phyloP scores from a whole-genome alignment of 257 asterid species.

The Euphrasia confusa region DNA sequence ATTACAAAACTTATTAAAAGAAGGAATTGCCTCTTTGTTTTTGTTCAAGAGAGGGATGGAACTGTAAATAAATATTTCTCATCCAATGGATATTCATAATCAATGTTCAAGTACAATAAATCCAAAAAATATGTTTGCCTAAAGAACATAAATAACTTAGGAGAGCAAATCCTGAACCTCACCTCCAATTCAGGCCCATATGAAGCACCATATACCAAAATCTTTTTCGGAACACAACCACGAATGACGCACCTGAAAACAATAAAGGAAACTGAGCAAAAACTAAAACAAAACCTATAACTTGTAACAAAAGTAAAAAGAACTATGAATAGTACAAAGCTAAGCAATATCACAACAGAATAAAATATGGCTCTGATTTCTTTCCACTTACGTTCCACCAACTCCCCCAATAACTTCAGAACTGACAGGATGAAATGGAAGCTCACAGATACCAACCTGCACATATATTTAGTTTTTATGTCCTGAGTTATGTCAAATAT shows the following conservation, averaged over 20 bases:
- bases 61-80: slow-evolving; percentile 3
- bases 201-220: slow-evolving; percentile 93
- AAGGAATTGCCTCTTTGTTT: background rate
- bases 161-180: slow-evolving; percentile 17
- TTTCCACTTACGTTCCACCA: slow-evolving; percentile 89
- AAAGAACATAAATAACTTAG: slow-evolving; percentile 8
- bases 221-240: slow-evolving; percentile 99
- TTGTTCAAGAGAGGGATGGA: background rate
- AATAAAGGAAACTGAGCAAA: slow-evolving; percentile 9
- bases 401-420: slow-evolving; percentile 92
- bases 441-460: slow-evolving; percentile 93
- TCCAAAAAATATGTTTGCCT: background rate
- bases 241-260: slow-evolving; percentile 87
- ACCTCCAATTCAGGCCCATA: slow-evolving; percentile 98
- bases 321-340: slow-evolving; percentile 14
- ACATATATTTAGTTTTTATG: slow-evolving; percentile 18
- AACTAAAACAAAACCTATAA: slow-evolving; percentile 13
- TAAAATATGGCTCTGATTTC: slow-evolving; percentile 5
- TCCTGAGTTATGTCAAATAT: slow-evolving; percentile 11
- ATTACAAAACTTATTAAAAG: background rate
- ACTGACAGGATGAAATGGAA: slow-evolving; percentile 98
- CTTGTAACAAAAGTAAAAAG: slow-evolving; percentile 6
- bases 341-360: slow-evolving; percentile 18
- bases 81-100: background rate
- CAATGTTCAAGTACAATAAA: slow-evolving; percentile 4